A percentile compares a stretch with the other conserved stretches of the same genome.
These are phyloP conservation scores for Melastoma candidum DNA, from an alignment of 441 rosid genomes.

Conservation along the genomic window DNA sequence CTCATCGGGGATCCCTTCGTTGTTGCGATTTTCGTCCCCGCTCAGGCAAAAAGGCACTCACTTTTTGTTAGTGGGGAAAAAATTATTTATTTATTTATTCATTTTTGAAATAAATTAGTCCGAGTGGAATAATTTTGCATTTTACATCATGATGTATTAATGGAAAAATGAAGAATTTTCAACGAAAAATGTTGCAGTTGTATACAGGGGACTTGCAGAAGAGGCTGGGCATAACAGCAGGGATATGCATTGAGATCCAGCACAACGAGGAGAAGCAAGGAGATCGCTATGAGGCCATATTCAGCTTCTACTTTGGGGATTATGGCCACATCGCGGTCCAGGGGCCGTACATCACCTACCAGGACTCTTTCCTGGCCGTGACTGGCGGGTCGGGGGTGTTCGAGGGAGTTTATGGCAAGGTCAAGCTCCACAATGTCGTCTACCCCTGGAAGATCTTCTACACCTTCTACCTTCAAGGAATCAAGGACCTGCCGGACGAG, in stretches of 20 bases:
- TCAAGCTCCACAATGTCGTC: conserved; percentile 15
- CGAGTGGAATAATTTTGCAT: too few relatives aligned
- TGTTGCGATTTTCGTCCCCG: neutral
- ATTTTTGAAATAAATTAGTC: too few relatives aligned
- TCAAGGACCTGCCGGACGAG: conserved; percentile 21
- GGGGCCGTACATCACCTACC: conserved; percentile 65
- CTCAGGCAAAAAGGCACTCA: too few relatives aligned
- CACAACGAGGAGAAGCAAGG: conserved; percentile 71
- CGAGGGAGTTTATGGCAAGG: conserved; percentile 10
- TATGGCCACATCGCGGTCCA: conserved; percentile 73
- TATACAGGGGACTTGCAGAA: conserved; percentile 54
- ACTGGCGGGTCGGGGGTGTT: conserved; percentile 63
- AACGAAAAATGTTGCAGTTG: neutral
- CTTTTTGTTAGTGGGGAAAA: too few relatives aligned
- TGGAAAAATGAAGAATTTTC: neutral
- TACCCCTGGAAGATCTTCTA: conserved; percentile 27
- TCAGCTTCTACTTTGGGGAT: conserved; percentile 77
- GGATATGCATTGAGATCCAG: conserved; percentile 56
- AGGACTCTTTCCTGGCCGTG: conserved; percentile 61
- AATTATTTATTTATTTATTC: neutral
- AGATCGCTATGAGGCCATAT: conserved; percentile 65
- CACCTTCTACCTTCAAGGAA: conserved; percentile 27
- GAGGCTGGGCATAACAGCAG: conserved; percentile 70
- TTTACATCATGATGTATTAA: too few relatives aligned
- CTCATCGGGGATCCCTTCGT: neutral